phyloP scores from a whole-genome alignment of 345 rosid species.

The Xanthoceras sorbifolium region DNA sequence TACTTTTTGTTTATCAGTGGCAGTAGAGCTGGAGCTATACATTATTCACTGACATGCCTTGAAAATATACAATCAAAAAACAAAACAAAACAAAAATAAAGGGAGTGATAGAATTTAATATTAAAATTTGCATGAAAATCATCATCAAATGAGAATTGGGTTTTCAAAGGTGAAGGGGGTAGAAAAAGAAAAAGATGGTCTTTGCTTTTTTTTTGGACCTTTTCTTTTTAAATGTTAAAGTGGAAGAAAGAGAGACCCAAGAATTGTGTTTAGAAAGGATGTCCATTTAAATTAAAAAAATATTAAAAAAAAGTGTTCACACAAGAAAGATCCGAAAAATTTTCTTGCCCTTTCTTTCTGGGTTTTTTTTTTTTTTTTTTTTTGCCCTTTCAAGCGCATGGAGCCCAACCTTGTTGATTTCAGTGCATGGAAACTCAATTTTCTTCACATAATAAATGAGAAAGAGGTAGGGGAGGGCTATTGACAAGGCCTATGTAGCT shows the following conservation, averaged over 20 bases:
- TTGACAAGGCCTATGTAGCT: not conserved
- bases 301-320: slow-evolving; percentile 18
- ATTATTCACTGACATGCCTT: slow-evolving; percentile 45
- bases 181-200: slow-evolving; percentile 36
- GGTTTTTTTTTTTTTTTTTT: slow-evolving; percentile 5
- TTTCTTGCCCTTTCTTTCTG: slow-evolving; percentile 9
- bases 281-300: too few relatives aligned
- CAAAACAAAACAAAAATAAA: not conserved
- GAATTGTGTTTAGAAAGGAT: slow-evolving; percentile 25
- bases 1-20: slow-evolving; percentile 1
- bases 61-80: slow-evolving; percentile 35
- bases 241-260: slow-evolving; percentile 17
- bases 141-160: slow-evolving; percentile 29
- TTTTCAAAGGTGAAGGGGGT: slow-evolving; percentile 39
- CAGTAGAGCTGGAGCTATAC: slow-evolving; percentile 14
- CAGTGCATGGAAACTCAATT: slow-evolving; percentile 23
- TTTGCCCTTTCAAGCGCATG: slow-evolving; percentile 17
- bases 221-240: slow-evolving; percentile 29
- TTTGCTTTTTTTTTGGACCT: slow-evolving; percentile 16
- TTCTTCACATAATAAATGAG: not conserved
- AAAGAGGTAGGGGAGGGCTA: not conserved
- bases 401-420: slow-evolving; percentile 34
- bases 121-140: slow-evolving; percentile 54
- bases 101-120: slow-evolving; percentile 18
- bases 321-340: slow-evolving; percentile 26